Evolutionary conservation across 805 yeast species (phyloP).

Genomic region (Clavispora santaluciae): DNA sequence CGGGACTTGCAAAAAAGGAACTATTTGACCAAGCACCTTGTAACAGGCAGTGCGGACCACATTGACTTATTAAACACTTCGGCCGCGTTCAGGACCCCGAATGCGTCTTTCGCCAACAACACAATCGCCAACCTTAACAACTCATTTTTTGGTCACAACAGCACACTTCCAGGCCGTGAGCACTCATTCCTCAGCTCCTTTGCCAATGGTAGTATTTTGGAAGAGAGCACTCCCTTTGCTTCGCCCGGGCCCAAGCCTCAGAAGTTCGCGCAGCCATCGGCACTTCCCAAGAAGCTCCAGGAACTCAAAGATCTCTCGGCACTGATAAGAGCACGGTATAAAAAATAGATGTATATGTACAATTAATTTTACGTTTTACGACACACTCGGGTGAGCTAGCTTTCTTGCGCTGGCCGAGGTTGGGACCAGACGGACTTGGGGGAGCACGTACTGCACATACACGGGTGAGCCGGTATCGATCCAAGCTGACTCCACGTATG

Average conservation of each 20-base stretch:
- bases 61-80: constrained; percentile 11
- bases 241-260: constrained; percentile 20
- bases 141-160: constrained; percentile 11
- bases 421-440: no score
- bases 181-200: constrained; percentile 30
- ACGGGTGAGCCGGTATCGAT: background rate
- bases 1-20: constrained; percentile 25
- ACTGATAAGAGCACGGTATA: constrained; percentile 22
- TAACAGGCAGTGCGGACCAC: constrained; percentile 6
- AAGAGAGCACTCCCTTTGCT: constrained; percentile 34
- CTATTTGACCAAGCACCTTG: constrained; percentile 29
- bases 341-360: constrained; percentile 1
- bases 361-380: background rate
- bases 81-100: constrained; percentile 9
- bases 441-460: background rate
- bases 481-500: background rate
- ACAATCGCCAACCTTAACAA: constrained; percentile 14
- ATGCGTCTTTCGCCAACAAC: constrained; percentile 11
- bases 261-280: constrained; percentile 3
- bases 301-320: constrained; percentile 25
- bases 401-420: no score
- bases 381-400: background rate
- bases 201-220: constrained; percentile 31
- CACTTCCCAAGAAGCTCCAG: constrained; percentile 20
- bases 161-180: constrained; percentile 5